These are phyloP conservation scores for Puccinia hordei DNA, from an alignment of 1,284 basidiomycete species.

Conservation along the genomic window DNA sequence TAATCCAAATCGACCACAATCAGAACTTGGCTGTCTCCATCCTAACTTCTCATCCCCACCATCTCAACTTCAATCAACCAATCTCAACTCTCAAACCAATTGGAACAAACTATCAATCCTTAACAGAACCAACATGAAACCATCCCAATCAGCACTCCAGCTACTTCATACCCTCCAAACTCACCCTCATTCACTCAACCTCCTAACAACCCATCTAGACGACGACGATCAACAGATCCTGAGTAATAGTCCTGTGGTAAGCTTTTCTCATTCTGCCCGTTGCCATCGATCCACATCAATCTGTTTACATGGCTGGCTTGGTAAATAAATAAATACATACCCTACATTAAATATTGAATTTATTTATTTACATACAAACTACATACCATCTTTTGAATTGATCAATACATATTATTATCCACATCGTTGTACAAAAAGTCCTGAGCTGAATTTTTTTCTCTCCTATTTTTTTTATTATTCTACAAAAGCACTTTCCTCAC, in stretches of 20 bases:
- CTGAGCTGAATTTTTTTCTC: neutral
- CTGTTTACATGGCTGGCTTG: too few relatives aligned
- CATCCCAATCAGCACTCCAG: conserved; percentile 12
- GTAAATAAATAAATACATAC: too few relatives aligned
- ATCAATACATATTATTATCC: too few relatives aligned
- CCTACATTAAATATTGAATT: too few relatives aligned
- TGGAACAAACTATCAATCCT: conserved; percentile 26
- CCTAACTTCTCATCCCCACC: conserved; percentile 43
- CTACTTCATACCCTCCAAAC: neutral
- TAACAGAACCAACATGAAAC: conserved; percentile 19
- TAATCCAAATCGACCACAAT: too few relatives aligned
- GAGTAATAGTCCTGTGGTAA: conserved; percentile 14
- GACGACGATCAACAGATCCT: neutral
- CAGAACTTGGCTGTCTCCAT: too few relatives aligned
- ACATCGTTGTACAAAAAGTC: too few relatives aligned
- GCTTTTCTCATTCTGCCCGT: neutral
- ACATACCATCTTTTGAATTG: too few relatives aligned
- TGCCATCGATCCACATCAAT: too few relatives aligned
- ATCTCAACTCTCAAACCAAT: neutral
- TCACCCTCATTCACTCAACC: neutral
- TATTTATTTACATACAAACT: too few relatives aligned
- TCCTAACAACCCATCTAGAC: conserved; percentile 8
- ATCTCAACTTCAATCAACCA: conserved; percentile 17
- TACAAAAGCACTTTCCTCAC: conserved; percentile 1
- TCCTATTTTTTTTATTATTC: neutral